Base-by-base conservation (phyloP, 805 yeast genomes). In the Metschnikowia vanudenii region DNA sequence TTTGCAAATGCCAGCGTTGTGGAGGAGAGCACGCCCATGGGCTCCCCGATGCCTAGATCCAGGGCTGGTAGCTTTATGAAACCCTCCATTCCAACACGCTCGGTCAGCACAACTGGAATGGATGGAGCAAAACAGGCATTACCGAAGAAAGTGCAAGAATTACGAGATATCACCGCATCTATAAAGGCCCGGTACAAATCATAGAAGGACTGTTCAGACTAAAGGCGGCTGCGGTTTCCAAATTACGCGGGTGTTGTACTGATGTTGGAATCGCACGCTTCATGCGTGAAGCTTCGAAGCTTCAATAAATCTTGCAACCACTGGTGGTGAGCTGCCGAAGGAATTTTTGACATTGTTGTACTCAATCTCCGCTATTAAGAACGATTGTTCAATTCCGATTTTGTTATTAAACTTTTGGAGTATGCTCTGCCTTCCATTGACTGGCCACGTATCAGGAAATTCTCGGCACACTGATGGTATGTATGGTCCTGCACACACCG, bases 21-120 rank as follows among this genome's bases (percentile, higher is more conserved):
- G 1, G 73, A 65, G 45, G 73, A 67, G 43, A 68, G 74, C 44
- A 66, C 73, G 0, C 74, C 74, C 4, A 54, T 55, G 32, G 59
- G 55, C 9, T 62, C 73, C 2, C 71, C 55, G 11, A 55, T 56
- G 4, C 51, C 58, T 19, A 49, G 50, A 42, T 39, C 56, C 2
- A 49, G 45, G 19, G 20, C 14, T 9, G 28, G 33, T 43, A 45
- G 28, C 29, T 7, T 18, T 17, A 28, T n/a, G 16, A 29, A 19
- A 29, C 30, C 22, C 0, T 16, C 32, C 32, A 29, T 18, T 5
- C n/a, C 34, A 20, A 9, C 4, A n/a, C 17, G 17, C 7, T 11
- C 14, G 8, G 18, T 43, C 10, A 39, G 38, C 12, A 31, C 39
- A 16, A 36, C 6, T 12, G 5, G 17, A 3, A 22, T 9, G 24